Conservation (phyloP, 106 monocot genomes). For the Platanthera zijinensis region DNA sequence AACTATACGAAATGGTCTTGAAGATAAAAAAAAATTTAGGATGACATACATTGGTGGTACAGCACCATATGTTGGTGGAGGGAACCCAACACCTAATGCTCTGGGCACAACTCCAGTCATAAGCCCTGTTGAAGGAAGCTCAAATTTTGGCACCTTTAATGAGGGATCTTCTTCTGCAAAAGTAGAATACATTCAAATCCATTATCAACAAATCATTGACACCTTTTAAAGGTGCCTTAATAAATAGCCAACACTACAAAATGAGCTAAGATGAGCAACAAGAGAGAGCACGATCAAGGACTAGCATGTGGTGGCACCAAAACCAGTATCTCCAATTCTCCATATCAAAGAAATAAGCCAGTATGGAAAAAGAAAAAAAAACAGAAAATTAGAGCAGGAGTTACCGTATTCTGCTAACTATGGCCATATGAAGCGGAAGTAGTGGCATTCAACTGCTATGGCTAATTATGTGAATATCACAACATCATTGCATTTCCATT, state of each 20-base stretch:
- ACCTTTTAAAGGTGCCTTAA: background rate
- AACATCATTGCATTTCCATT: background rate
- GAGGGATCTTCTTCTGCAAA: constrained; percentile 67
- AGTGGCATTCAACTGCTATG: background rate
- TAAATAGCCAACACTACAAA: background rate
- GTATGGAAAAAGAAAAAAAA: background rate
- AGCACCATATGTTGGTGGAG: constrained; percentile 54
- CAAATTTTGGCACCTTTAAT: constrained; percentile 57
- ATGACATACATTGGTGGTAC: constrained; percentile 60
- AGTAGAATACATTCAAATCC: background rate
- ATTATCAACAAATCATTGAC: background rate
- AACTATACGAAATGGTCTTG: background rate
- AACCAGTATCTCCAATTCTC: background rate
- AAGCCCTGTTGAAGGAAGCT: constrained; percentile 30
- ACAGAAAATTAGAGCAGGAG: background rate
- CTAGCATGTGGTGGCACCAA: background rate
- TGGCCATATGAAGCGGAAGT: background rate
- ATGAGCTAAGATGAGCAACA: background rate
- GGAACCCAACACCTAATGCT: constrained; percentile 44
- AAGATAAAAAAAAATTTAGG: background rate
- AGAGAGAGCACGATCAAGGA: background rate
- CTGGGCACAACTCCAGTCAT: constrained; percentile 36
- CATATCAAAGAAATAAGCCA: background rate
- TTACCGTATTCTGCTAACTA: background rate
- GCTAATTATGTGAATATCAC: background rate